Percentiles rank a stretch among this genome's conserved stretches.
phyloP scores from a whole-genome alignment of 2,329 filamentous ascomycete genomes.

The Thyridium curvatum region DNA sequence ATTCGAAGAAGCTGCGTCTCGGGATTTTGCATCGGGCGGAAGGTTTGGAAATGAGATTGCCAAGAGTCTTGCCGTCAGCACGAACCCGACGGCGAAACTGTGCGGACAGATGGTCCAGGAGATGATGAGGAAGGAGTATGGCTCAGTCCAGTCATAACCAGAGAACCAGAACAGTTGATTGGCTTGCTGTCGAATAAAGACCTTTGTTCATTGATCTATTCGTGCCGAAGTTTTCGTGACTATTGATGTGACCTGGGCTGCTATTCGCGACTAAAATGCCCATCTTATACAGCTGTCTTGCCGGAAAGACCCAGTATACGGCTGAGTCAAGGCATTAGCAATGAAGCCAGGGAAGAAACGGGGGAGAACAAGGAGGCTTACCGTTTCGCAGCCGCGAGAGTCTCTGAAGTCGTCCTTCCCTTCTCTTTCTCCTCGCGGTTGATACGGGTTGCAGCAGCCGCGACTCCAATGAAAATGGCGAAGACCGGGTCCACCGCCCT shows the following conservation, averaged over 20 bases:
- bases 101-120: slow-evolving; percentile 64
- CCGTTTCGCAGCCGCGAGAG: slow-evolving; percentile 39
- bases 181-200: too few species aligned
- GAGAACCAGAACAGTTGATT: too few species aligned
- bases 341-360: too few species aligned
- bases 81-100: slow-evolving; percentile 63
- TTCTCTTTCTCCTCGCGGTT: slow-evolving; percentile 55
- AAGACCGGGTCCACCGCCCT: slow-evolving; percentile 52
- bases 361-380: slow-evolving; percentile 14
- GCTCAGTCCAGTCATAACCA: slow-evolving; percentile 10
- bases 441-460: slow-evolving; percentile 50
- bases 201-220: too few species aligned
- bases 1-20: slow-evolving; percentile 57
- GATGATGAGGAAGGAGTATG: slow-evolving; percentile 64
- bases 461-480: slow-evolving; percentile 48
- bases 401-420: slow-evolving; percentile 45
- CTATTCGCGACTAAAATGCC: too few species aligned
- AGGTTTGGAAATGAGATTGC: slow-evolving; percentile 61
- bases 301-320: too few species aligned
- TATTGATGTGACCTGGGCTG: too few species aligned
- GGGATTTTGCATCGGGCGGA: slow-evolving; percentile 58
- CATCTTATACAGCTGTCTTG: too few species aligned
- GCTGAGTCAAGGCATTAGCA: too few species aligned
- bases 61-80: slow-evolving; percentile 56
- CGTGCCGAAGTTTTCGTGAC: too few species aligned